These are phyloP conservation scores for Arxiozyma bovina DNA, from an alignment of 1,139 yeast genomes.

Conservation along the genomic window DNA sequence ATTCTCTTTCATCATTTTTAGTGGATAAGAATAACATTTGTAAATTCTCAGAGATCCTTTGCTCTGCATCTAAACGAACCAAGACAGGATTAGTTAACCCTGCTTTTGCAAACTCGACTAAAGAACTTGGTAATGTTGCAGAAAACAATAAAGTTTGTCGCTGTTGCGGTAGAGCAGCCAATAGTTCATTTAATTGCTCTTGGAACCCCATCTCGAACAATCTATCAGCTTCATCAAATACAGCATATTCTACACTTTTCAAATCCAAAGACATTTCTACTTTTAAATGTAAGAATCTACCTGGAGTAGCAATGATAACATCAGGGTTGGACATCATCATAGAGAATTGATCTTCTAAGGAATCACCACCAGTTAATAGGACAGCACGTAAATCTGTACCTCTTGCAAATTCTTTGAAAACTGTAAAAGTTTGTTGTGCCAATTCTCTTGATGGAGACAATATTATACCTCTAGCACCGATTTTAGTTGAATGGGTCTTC, in stretches of 20 bases:
- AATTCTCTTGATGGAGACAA: constrained; percentile 81
- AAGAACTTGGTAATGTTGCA: constrained; percentile 86
- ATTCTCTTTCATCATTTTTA: constrained; percentile 83
- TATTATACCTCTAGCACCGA: constrained; percentile 83
- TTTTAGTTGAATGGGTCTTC: constrained; percentile 73
- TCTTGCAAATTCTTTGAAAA: constrained; percentile 75
- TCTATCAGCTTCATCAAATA: constrained; percentile 97
- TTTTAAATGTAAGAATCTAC: constrained; percentile 89
- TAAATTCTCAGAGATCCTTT: constrained; percentile 79
- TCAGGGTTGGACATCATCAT: constrained; percentile 94
- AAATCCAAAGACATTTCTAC: constrained; percentile 90
- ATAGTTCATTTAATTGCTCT: constrained; percentile 82
- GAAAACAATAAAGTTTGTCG: constrained; percentile 88
- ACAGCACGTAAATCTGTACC: constrained; percentile 79
- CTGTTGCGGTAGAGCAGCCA: constrained; percentile 70
- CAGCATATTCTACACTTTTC: constrained; percentile 75
- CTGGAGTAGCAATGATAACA: constrained; percentile 93
- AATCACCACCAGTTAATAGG: constrained; percentile 91
- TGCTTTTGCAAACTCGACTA: constrained; percentile 95
- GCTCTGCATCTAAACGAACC: constrained; percentile 85
- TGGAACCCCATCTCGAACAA: constrained; percentile 96
- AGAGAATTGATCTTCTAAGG: constrained; percentile 89
- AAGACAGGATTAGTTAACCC: constrained; percentile 87
- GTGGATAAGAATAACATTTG: constrained; percentile 83
- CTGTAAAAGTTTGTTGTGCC: constrained; percentile 85